Base-by-base conservation (phyloP, 768 basidiomycete genomes). In the Lactarius sanguifluus region DNA sequence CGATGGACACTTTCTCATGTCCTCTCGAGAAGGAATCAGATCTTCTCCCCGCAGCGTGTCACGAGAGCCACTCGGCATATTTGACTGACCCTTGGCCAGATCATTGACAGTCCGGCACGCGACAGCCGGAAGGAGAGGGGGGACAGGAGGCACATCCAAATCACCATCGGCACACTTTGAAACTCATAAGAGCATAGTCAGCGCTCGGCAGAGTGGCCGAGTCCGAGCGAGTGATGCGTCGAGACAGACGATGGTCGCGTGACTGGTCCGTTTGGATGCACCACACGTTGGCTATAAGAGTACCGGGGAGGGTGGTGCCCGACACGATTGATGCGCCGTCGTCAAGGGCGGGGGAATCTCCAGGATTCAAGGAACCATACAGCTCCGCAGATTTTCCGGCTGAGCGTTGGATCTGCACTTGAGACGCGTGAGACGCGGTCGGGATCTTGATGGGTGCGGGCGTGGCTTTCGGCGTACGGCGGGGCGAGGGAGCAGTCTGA, bases 361-460 rank as follows among this genome's bases (percentile, higher is more conserved):
- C 38, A 20, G 58, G 57, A 20, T 57, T 58, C 28, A 28, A 10
- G 23, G 41, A 23, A 43, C 34, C 5, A 41, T 16, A 43, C 47
- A 20, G 47, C 20, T 54, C 64, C 5, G 62, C 54, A 34, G 69
- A 54, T 41, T 36, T 54, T 36, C 43, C 25, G 0, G 56, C 52
- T 6, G 62, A 69, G 16, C 61, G 68, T 63, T 58, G 64, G 16
- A 70, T 61, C 25, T 57, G 64, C n/a, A 65, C 16, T 25, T 30
- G 66, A 36, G 50, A 41, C 28, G 40, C 20, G 45, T 63, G 59
- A 47, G 47, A 30, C 25, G 43, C 18, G 5, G 16, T n/a, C 10
- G 70, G 70, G 30, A 71, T 67, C 56, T 40, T 62, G 43, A 71
- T 71, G 18, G 70, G 70, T 6, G 68, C 28, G 4, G 62, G 70